Conservation (phyloP, 257 asterid species). For the Scutellaria baicalensis region DNA sequence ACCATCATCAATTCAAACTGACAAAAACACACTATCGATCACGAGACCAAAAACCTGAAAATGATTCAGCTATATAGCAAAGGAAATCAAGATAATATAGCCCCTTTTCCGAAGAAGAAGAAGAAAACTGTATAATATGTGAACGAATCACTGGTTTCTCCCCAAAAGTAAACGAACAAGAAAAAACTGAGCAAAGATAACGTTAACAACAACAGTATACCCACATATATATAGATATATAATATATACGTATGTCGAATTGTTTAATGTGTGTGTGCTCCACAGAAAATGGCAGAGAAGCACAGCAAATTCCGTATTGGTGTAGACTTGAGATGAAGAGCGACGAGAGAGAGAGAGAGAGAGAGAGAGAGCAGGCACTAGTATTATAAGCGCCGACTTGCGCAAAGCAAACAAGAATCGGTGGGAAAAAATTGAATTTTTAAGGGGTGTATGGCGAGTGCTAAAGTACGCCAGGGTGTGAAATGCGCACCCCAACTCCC, state of each 20-base stretch:
- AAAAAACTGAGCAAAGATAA: neutral
- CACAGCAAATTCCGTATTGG: neutral
- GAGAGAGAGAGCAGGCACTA: constrained; percentile 7
- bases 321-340: neutral
- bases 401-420: neutral
- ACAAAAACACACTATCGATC: neutral
- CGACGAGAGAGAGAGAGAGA: neutral
- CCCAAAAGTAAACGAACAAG: neutral
- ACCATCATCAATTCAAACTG: neutral
- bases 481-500: constrained; percentile 14
- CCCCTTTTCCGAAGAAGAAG: neutral
- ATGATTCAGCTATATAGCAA: neutral
- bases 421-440: constrained; percentile 13
- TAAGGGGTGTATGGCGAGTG: neutral
- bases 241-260: no score
- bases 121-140: neutral
- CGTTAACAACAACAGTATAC: neutral
- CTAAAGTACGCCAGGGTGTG: constrained; percentile 17
- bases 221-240: neutral
- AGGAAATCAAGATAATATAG: neutral
- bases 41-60: neutral
- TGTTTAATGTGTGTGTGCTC: neutral
- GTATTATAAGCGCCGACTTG: constrained; percentile 31
- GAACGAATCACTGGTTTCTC: neutral
- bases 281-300: neutral